phyloP scores from a whole-genome alignment of 768 basidiomycete genomes.

The Lactarius sanguifluus region DNA sequence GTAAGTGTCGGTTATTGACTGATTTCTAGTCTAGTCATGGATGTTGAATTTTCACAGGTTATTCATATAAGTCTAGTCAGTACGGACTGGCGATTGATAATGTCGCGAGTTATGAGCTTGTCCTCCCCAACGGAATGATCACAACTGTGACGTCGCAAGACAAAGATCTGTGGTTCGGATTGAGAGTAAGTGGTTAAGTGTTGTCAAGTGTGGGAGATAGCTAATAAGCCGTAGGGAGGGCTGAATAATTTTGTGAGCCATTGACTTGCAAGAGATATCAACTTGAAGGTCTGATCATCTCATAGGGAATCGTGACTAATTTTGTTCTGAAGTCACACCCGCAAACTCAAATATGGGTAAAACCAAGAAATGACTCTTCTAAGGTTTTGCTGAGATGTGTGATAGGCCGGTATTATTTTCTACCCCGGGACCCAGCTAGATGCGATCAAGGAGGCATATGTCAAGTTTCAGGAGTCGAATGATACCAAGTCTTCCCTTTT shows the following conservation, averaged over 20 bases:
- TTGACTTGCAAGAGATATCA: neutral
- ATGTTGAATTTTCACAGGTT: conserved; percentile 30
- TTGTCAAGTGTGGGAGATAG: neutral
- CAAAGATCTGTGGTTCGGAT: conserved; percentile 14
- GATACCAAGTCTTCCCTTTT: neutral
- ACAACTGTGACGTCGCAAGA: conserved; percentile 5
- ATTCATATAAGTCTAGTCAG: conserved; percentile 36
- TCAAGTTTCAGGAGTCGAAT: neutral
- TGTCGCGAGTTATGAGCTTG: conserved; percentile 33
- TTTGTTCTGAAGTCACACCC: conserved; percentile 8
- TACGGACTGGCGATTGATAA: conserved; percentile 40
- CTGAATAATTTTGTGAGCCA: conserved; percentile 12
- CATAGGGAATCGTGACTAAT: conserved; percentile 17
- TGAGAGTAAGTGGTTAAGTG: neutral
- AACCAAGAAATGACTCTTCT: neutral
- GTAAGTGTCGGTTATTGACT: conserved; percentile 13
- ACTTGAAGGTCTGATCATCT: neutral
- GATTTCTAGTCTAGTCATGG: neutral
- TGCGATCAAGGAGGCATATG: neutral
- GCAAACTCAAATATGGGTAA: conserved; percentile 15
- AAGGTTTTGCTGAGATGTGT: neutral
- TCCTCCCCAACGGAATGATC: conserved; percentile 34
- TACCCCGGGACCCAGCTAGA: neutral
- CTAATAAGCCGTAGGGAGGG: conserved; percentile 2
- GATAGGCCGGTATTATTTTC: neutral